Conservation (phyloP, 106 monocot species). For the Dactylorhiza incarnata region DNA sequence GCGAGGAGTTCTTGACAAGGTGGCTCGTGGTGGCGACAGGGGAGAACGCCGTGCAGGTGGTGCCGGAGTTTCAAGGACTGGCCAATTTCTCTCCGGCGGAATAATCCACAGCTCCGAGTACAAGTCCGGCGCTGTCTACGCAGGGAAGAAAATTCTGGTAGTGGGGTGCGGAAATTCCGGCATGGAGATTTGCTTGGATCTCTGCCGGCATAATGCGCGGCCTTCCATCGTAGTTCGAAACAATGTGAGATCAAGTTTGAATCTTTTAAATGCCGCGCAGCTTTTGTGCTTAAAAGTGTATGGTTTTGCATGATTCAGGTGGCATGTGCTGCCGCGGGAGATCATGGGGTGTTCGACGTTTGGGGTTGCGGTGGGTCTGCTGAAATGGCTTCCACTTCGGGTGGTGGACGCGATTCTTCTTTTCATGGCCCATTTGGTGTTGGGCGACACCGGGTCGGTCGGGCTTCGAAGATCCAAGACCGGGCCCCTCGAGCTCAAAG, state of each 20-base stretch:
- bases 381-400: slow-evolving; percentile 64
- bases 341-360: slow-evolving; percentile 82
- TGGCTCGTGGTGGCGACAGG: slow-evolving; percentile 95
- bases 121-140: slow-evolving; percentile 46
- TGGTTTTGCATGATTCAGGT: slow-evolving; percentile 33
- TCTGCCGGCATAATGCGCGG: slow-evolving; percentile 59
- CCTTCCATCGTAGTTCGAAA: slow-evolving; percentile 79
- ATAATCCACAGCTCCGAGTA: slow-evolving; percentile 62
- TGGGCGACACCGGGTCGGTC: slow-evolving; percentile 62
- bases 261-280: neutral
- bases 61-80: slow-evolving; percentile 45
- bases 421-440: slow-evolving; percentile 27
- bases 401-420: slow-evolving; percentile 72
- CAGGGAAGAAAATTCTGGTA: slow-evolving; percentile 62
- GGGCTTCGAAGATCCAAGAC: slow-evolving; percentile 69
- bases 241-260: slow-evolving; percentile 25
- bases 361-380: slow-evolving; percentile 72
- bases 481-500: slow-evolving; percentile 89
- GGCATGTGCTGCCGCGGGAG: slow-evolving; percentile 84
- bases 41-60: slow-evolving; percentile 71
- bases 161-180: slow-evolving; percentile 94
- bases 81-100: slow-evolving; percentile 43
- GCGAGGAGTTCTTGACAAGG: slow-evolving; percentile 27
- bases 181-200: slow-evolving; percentile 88
- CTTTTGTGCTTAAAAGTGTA: neutral